phyloP scores from a whole-genome alignment of 176 grass and related monocot genomes.

The Hsuehochloa calcarea region DNA sequence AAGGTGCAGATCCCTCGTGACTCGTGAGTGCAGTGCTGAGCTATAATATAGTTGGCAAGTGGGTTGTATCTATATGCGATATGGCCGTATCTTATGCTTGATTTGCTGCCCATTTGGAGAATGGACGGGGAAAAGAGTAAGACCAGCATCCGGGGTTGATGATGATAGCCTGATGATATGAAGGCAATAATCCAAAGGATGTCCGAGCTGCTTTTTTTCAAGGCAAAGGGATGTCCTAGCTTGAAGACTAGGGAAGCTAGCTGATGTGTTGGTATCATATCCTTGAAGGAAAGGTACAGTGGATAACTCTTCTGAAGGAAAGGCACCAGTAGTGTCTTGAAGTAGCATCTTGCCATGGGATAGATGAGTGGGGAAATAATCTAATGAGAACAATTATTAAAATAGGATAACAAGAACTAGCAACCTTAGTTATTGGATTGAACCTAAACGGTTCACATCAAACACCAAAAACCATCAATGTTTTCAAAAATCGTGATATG shows the following conservation, averaged over 20 bases:
- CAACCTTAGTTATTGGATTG: too few species aligned
- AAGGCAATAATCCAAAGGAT: neutral
- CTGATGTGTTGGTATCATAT: neutral
- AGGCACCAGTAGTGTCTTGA: neutral
- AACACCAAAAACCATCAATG: neutral
- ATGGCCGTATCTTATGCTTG: slow-evolving; percentile 29
- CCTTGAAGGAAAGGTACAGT: neutral
- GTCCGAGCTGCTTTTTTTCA: neutral
- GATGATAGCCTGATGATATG: neutral
- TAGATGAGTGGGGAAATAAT: neutral
- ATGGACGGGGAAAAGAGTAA: neutral
- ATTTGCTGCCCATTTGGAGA: slow-evolving; percentile 7
- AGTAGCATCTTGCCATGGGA: neutral
- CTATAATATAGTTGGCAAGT: slow-evolving; percentile 2
- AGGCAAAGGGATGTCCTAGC: neutral
- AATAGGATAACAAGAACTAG: neutral
- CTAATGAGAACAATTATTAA: neutral
- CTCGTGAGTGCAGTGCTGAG: neutral
- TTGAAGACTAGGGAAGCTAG: neutral
- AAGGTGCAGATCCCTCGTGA: neutral
- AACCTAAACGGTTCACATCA: neutral
- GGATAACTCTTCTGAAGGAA: neutral
- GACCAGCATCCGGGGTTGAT: neutral
- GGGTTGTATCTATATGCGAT: neutral
- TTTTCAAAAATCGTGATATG: neutral